A percentile compares a stretch with the other conserved stretches of the same genome.
Evolutionary conservation across 208 protist genomes (phyloP).

Genomic region (Leishmania mexicana): DNA sequence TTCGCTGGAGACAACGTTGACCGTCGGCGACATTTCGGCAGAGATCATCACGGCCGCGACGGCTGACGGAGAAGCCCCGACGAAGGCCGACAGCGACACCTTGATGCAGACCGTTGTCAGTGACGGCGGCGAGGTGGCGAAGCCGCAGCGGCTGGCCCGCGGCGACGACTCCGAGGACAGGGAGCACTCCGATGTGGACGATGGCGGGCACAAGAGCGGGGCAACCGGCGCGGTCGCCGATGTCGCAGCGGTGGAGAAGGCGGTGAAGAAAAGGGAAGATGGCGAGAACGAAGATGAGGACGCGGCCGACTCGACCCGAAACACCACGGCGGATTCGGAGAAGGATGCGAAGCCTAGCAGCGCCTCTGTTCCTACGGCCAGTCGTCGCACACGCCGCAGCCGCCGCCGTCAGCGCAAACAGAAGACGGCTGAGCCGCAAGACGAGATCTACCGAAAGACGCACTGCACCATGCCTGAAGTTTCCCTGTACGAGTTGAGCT

Average conservation of each 20-base stretch:
- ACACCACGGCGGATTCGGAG: conserved; percentile 10
- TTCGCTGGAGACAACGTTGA: conserved; percentile 2
- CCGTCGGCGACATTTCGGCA: background rate
- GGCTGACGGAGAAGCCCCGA: background rate
- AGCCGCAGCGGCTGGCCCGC: background rate
- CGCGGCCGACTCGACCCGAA: conserved; percentile 6
- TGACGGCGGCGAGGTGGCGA: background rate
- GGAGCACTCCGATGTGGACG: conserved; percentile 18
- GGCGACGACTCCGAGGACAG: conserved; percentile 12
- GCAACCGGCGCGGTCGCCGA: background rate
- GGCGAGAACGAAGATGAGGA: conserved; percentile 12
- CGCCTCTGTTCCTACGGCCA: conserved; percentile 13
- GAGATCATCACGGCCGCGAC: background rate
- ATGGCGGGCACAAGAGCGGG: conserved; percentile 1
- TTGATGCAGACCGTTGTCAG: background rate
- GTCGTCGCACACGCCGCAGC: conserved; percentile 40
- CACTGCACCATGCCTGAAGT: conserved; percentile 34
- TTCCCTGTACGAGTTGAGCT: conserved; percentile 42
- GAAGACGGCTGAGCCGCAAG: conserved; percentile 39
- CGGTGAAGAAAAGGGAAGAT: background rate
- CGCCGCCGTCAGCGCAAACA: conserved; percentile 44
- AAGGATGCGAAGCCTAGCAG: conserved; percentile 18
- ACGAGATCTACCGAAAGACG: conserved; percentile 62
- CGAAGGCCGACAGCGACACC: background rate
- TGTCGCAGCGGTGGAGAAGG: background rate